A percentile compares a stretch with the other conserved stretches of the same genome.
These are phyloP conservation scores for Trametes polyzona DNA, from an alignment of 1,284 basidiomycete species.

Conservation along the genomic window DNA sequence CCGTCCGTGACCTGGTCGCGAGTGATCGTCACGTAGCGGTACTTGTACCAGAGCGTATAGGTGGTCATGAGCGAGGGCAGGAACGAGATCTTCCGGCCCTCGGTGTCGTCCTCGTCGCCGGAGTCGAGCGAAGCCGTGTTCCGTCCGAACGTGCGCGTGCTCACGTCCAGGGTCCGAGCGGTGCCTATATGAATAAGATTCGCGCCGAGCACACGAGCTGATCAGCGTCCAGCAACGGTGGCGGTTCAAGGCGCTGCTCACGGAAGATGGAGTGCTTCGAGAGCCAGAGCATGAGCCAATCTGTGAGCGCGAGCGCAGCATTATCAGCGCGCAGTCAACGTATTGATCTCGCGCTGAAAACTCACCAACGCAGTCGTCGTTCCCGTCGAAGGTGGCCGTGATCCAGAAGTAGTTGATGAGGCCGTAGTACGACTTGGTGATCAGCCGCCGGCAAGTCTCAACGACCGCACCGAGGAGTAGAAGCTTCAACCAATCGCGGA, in stretches of 20 bases:
- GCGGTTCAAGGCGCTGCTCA: conserved; percentile 15
- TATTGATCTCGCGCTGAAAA: conserved; percentile 9
- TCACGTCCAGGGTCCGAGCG: conserved; percentile 38
- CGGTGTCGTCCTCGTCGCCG: conserved; percentile 25
- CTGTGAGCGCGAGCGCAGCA: conserved; percentile 19
- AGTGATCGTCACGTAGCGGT: conserved; percentile 34
- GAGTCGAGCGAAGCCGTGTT: conserved; percentile 19
- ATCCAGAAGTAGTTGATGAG: conserved; percentile 26
- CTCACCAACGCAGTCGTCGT: conserved; percentile 28
- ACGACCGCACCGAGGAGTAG: conserved; percentile 30
- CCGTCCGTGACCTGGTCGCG: conserved; percentile 31
- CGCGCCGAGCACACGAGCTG: too few relatives aligned
- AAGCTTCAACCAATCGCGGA: conserved; percentile 36
- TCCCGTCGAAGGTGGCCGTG: conserved; percentile 36
- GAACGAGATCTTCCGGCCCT: conserved; percentile 35
- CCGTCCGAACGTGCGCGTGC: conserved; percentile 30
- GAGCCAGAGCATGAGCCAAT: conserved; percentile 41
- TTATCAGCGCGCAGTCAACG: conserved; percentile 4
- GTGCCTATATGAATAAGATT: conserved; percentile 26
- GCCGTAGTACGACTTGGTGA: conserved; percentile 11
- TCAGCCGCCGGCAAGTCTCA: conserved; percentile 20
- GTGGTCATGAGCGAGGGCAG: conserved; percentile 33
- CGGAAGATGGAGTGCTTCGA: conserved; percentile 39
- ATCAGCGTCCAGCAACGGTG: not conserved
- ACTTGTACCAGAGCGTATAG: conserved; percentile 39